Conservation (phyloP, 306 rosid genomes). For the Rubus parviflorus region DNA sequence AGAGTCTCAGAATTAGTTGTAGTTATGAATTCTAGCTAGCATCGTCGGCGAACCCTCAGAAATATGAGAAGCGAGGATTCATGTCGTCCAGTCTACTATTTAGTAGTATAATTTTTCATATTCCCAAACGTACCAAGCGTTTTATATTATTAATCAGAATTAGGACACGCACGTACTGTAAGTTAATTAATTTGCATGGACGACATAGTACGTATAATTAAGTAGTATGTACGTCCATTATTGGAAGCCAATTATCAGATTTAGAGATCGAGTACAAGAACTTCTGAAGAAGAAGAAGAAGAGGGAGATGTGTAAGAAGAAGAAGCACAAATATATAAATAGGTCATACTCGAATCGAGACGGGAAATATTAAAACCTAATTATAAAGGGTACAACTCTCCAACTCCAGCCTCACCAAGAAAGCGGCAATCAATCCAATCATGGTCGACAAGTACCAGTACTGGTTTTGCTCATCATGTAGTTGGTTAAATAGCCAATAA, state of each 20-base stretch:
- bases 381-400: neutral
- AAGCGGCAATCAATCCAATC: too few species aligned
- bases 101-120: too few species aligned
- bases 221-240: neutral
- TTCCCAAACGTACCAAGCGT: too few species aligned
- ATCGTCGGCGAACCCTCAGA: neutral
- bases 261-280: neutral
- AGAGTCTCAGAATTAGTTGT: conserved; percentile 3
- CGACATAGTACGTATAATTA: too few species aligned
- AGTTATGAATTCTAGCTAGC: neutral
- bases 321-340: neutral
- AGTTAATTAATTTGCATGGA: too few species aligned
- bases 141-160: too few species aligned
- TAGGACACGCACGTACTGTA: neutral
- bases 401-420: neutral
- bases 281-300: neutral
- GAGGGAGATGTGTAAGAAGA: neutral
- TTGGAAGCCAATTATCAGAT: neutral
- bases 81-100: neutral
- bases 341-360: neutral
- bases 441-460: neutral
- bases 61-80: neutral
- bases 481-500: neutral
- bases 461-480: neutral
- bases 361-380: neutral